Conservation (phyloP, 164 flowering plant genomes). For the Nymphaea thermarum region DNA sequence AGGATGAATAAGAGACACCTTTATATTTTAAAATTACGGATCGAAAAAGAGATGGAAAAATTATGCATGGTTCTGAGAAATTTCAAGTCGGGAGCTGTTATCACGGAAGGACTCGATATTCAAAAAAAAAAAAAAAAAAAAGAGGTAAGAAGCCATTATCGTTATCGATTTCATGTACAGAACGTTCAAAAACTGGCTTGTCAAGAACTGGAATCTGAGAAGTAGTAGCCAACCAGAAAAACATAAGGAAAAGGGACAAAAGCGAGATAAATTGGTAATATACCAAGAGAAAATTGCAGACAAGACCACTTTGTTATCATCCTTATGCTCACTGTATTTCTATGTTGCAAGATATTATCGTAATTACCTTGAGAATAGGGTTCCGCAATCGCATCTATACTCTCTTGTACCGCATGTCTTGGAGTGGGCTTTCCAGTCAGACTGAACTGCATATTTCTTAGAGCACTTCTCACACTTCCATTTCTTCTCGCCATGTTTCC, state of each 20-base stretch:
- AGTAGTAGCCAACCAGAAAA: background rate
- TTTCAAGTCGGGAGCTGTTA: background rate
- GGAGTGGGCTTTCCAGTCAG: constrained; percentile 93
- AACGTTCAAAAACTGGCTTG: background rate
- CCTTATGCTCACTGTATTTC: background rate
- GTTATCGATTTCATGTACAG: background rate
- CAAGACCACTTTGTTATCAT: background rate
- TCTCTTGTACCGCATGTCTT: constrained; percentile 85
- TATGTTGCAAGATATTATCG: background rate
- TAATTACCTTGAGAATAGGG: constrained; percentile 79
- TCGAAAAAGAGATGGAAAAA: background rate
- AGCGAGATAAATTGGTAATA: background rate
- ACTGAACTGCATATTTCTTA: constrained; percentile 80
- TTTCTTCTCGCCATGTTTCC: constrained; percentile 93
- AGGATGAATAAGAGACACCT: background rate
- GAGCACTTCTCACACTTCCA: constrained; percentile 93
- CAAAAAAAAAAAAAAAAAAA: background rate
- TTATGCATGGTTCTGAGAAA: background rate
- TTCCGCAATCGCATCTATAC: constrained; percentile 83
- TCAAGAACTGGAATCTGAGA: background rate
- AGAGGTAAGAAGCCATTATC: background rate
- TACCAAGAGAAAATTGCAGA: too few relatives aligned
- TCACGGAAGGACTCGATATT: background rate
- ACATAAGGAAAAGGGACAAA: too few relatives aligned
- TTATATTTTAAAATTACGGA: background rate